Evolutionary conservation across 2,329 filamentous ascomycete genomes (phyloP).

Genomic region (Hypoxylon sp.): DNA sequence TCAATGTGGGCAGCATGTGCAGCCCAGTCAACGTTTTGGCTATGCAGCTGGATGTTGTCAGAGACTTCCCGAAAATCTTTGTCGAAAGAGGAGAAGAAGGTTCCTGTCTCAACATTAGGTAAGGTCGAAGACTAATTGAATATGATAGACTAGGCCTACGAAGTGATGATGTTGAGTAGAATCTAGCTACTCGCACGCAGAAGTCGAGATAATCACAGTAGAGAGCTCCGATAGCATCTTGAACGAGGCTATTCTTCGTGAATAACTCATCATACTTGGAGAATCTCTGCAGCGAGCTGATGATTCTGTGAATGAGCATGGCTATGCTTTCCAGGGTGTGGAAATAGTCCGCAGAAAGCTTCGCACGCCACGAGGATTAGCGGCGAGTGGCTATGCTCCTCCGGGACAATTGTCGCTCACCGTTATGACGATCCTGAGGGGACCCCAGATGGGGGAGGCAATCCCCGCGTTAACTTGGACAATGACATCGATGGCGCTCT

Average conservation of each 20-base stretch:
- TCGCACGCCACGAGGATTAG: conserved; percentile 7
- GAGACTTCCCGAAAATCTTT: conserved; percentile 40
- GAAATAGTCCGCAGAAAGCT: conserved; percentile 41
- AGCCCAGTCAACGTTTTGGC: conserved; percentile 38
- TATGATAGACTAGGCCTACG: conserved; percentile 2
- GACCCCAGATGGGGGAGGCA: conserved; percentile 41
- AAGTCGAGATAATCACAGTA: conserved; percentile 44
- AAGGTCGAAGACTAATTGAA: not conserved
- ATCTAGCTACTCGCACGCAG: conserved; percentile 37
- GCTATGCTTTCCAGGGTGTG: conserved; percentile 41
- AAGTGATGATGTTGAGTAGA: conserved; percentile 34
- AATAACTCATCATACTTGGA: conserved; percentile 42
- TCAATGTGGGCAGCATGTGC: conserved; percentile 36
- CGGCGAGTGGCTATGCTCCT: not conserved
- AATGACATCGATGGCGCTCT: conserved; percentile 40
- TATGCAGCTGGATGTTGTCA: conserved; percentile 38
- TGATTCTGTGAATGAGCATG: conserved; percentile 42
- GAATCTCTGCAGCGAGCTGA: conserved; percentile 42
- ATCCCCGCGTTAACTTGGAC: conserved; percentile 43
- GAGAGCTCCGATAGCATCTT: conserved; percentile 36
- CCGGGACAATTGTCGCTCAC: conserved; percentile 24
- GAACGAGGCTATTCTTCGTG: conserved; percentile 30
- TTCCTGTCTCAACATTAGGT: conserved; percentile 19
- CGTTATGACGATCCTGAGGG: conserved; percentile 39
- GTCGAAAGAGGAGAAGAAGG: conserved; percentile 39